These are phyloP conservation scores for Apiosordaria backusii DNA, from an alignment of 495 filamentous ascomycete genomes.

Conservation along the genomic window DNA sequence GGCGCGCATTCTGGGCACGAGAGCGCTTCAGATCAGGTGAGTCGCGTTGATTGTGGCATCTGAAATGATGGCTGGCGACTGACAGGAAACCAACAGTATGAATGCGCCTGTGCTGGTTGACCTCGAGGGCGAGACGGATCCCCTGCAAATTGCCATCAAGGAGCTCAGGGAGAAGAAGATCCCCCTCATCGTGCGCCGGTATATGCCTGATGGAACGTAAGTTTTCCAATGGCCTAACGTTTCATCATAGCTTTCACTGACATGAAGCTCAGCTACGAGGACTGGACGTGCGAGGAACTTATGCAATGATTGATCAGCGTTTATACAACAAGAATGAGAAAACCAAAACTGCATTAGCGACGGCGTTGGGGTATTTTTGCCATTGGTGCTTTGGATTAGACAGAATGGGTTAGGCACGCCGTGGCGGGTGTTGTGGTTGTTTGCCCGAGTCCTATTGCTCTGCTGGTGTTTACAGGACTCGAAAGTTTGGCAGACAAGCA, in stretches of 20 bases:
- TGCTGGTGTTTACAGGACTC: neutral
- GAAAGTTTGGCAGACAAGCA: neutral
- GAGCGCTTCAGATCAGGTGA: conserved; percentile 93
- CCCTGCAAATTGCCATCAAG: conserved; percentile 94
- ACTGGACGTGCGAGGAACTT: conserved; percentile 97
- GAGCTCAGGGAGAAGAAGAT: conserved; percentile 98
- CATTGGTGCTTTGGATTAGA: neutral
- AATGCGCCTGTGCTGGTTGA: conserved; percentile 97
- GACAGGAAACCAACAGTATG: conserved; percentile 58
- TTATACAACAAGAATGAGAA: conserved; percentile 10
- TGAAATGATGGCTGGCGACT: neutral
- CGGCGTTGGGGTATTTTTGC: conserved; percentile 27
- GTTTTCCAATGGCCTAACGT: conserved; percentile 31
- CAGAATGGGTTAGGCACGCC: neutral
- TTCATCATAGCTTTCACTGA: neutral
- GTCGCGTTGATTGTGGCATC: neutral
- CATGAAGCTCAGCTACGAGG: conserved; percentile 71
- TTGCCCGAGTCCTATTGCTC: neutral
- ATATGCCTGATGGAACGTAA: conserved; percentile 95
- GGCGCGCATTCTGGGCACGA: conserved; percentile 85
- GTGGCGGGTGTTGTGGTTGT: neutral
- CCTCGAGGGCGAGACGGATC: conserved; percentile 95
- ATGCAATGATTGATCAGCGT: conserved; percentile 42
- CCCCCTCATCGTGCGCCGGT: conserved; percentile 87
- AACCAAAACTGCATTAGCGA: conserved; percentile 33